Conservation (phyloP, 2,329 filamentous ascomycete species). For the Fusarium abutilonis region DNA sequence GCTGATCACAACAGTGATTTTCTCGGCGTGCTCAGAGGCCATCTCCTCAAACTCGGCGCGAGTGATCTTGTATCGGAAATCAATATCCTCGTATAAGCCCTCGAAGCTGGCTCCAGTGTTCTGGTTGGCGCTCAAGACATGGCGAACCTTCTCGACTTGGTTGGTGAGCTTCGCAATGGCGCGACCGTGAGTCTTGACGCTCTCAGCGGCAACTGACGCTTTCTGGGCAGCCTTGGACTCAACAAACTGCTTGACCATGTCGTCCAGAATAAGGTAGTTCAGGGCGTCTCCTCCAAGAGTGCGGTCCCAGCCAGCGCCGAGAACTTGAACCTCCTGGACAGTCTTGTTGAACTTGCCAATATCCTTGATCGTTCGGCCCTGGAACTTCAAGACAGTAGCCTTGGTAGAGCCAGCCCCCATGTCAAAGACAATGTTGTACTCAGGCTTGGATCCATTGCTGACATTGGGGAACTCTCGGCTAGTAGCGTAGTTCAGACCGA, state of each 20-base stretch:
- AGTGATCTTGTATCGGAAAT: conserved; percentile 90
- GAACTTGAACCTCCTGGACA: conserved; percentile 89
- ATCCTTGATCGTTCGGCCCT: conserved; percentile 89
- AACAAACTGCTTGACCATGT: conserved; percentile 85
- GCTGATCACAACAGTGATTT: conserved; percentile 75
- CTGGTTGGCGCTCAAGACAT: conserved; percentile 91
- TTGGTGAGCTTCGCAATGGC: conserved; percentile 91
- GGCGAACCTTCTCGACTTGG: conserved; percentile 86
- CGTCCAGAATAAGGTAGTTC: conserved; percentile 86
- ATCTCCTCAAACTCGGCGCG: conserved; percentile 84
- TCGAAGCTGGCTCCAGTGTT: conserved; percentile 86
- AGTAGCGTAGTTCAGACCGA: conserved; percentile 95
- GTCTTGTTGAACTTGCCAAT: conserved; percentile 95
- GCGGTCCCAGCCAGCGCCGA: conserved; percentile 88
- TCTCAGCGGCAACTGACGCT: conserved; percentile 67
- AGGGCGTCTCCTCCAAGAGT: conserved; percentile 89
- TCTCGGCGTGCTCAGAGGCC: conserved; percentile 71
- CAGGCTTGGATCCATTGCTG: conserved; percentile 83
- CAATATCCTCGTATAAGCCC: conserved; percentile 87
- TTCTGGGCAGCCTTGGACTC: conserved; percentile 74
- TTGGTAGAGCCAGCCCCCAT: conserved; percentile 97
- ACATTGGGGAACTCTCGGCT: conserved; percentile 87
- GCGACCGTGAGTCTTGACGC: conserved; percentile 79
- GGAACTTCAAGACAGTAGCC: conserved; percentile 88
- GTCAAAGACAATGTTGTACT: conserved; percentile 93